These are phyloP conservation scores for Teunomyces panamensis DNA, from an alignment of 805 yeast genomes.

Conservation along the genomic window DNA sequence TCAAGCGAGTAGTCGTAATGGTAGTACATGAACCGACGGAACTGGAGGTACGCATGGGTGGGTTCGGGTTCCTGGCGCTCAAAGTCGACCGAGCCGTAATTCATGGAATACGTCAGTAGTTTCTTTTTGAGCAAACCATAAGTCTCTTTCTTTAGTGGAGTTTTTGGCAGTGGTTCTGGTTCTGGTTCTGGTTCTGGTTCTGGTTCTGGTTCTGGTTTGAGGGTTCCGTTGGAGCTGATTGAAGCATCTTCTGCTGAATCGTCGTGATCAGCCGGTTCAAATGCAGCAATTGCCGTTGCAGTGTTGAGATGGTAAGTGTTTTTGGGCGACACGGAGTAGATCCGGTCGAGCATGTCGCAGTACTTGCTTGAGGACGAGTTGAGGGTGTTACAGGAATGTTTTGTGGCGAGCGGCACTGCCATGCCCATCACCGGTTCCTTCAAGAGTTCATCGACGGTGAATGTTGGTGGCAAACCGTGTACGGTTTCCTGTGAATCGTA, in stretches of 20 bases:
- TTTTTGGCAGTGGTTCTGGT: not conserved
- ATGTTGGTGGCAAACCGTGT: conserved; percentile 11
- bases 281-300: conserved; percentile 23
- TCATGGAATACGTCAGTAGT: conserved; percentile 18
- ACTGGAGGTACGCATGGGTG: conserved; percentile 4
- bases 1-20: conserved; percentile 23
- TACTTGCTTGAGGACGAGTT: not conserved
- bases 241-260: conserved; percentile 4
- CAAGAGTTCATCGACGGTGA: conserved; percentile 6
- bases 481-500: conserved; percentile 16
- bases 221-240: not conserved
- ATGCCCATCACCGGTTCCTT: conserved; percentile 1
- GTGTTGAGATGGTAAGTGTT: conserved; percentile 35
- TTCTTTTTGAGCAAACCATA: conserved; percentile 14
- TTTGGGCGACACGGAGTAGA: conserved; percentile 40
- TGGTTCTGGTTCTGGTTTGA: not conserved
- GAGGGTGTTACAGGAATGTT: conserved; percentile 1
- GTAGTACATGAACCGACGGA: conserved; percentile 14
- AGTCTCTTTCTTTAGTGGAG: conserved; percentile 2
- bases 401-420: conserved; percentile 1
- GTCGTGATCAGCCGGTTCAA: conserved; percentile 12
- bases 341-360: conserved; percentile 28
- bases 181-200: not conserved
- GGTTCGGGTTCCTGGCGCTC: not conserved
- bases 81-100: conserved; percentile 10